These are phyloP conservation scores for Colletotrichum sp. DNA, from an alignment of 2,329 filamentous ascomycete species.

Conservation along the genomic window DNA sequence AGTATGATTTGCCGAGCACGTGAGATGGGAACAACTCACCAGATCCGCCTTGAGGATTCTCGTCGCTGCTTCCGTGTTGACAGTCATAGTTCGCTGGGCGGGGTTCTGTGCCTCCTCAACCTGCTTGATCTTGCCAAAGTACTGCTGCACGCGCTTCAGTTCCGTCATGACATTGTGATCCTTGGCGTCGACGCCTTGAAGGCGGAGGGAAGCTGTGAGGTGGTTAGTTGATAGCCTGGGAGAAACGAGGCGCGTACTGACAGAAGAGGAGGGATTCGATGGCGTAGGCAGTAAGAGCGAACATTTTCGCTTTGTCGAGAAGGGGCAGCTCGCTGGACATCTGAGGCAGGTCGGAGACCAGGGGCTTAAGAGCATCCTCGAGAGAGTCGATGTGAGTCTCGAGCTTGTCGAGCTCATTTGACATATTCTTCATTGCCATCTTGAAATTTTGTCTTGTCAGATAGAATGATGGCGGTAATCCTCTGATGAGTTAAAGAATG, in stretches of 20 bases:
- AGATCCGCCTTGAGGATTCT: slow-evolving; percentile 85
- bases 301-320: slow-evolving; percentile 94
- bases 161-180: slow-evolving; percentile 86
- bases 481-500: neutral
- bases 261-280: slow-evolving; percentile 91
- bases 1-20: neutral
- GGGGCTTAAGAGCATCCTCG: slow-evolving; percentile 74
- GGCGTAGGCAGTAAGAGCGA: slow-evolving; percentile 85
- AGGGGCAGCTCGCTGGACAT: slow-evolving; percentile 81
- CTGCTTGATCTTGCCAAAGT: slow-evolving; percentile 89
- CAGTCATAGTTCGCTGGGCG: slow-evolving; percentile 53
- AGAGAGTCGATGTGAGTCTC: slow-evolving; percentile 81
- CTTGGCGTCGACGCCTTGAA: slow-evolving; percentile 82
- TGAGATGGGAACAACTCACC: slow-evolving; percentile 46
- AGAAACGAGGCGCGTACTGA: slow-evolving; percentile 42
- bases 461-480: neutral
- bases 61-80: slow-evolving; percentile 79
- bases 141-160: slow-evolving; percentile 84
- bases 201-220: slow-evolving; percentile 70
- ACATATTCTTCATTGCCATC: slow-evolving; percentile 60
- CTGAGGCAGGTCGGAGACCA: slow-evolving; percentile 71
- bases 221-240: neutral
- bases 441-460: neutral
- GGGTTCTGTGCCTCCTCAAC: slow-evolving; percentile 65
- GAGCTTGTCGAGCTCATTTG: slow-evolving; percentile 74